A percentile compares a stretch with the other conserved stretches of the same genome.
Evolutionary conservation across 2,329 filamentous ascomycete species (phyloP).

Genomic region (Claviceps pazoutovae): DNA sequence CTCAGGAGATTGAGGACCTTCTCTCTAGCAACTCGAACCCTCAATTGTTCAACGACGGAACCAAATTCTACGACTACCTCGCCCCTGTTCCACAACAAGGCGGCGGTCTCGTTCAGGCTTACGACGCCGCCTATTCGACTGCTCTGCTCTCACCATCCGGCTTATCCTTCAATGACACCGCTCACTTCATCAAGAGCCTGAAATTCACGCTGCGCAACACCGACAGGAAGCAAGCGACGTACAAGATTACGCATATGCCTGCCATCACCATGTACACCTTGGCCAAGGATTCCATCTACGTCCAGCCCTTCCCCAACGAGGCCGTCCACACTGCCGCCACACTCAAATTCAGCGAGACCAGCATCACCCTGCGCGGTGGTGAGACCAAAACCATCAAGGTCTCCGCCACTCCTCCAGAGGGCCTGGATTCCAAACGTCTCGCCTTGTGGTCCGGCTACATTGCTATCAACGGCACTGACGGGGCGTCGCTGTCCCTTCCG

Average conservation of each 20-base stretch:
- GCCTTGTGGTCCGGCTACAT: slow-evolving; percentile 9
- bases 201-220: slow-evolving; percentile 44
- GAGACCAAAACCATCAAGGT: slow-evolving; percentile 5
- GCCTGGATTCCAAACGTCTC: slow-evolving; percentile 5
- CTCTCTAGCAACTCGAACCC: slow-evolving; percentile 36
- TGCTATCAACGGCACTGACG: slow-evolving; percentile 22
- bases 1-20: slow-evolving; percentile 33
- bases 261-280: slow-evolving; percentile 41
- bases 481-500: slow-evolving; percentile 22
- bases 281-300: slow-evolving; percentile 18
- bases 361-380: slow-evolving; percentile 2
- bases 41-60: slow-evolving; percentile 32
- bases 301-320: slow-evolving; percentile 31
- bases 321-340: slow-evolving; percentile 26
- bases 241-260: slow-evolving; percentile 35
- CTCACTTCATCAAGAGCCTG: slow-evolving; percentile 33
- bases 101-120: slow-evolving; percentile 44
- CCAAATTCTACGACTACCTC: slow-evolving; percentile 21
- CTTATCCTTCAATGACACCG: slow-evolving; percentile 51
- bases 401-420: slow-evolving; percentile 3
- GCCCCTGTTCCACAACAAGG: slow-evolving; percentile 48
- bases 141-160: slow-evolving; percentile 40
- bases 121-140: slow-evolving; percentile 41
- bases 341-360: slow-evolving; percentile 4
- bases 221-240: slow-evolving; percentile 32